Conservation (phyloP, 2,329 filamentous ascomycete genomes). For the Tolypocladium amazonense region DNA sequence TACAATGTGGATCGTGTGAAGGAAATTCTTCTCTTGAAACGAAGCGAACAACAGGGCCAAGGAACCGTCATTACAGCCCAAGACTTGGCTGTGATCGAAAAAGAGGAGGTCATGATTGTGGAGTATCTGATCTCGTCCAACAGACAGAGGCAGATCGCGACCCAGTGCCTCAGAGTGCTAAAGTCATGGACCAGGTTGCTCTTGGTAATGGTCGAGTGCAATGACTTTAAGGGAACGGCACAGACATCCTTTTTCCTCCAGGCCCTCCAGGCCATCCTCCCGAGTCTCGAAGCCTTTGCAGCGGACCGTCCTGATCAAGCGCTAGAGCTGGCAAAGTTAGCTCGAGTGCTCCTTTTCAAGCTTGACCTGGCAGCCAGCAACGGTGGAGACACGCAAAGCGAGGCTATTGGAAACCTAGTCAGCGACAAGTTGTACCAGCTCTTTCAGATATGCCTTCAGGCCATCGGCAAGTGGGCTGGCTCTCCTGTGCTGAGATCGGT, state of each 20-base stretch:
- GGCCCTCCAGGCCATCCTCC: constrained; percentile 75
- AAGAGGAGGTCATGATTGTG: constrained; percentile 49
- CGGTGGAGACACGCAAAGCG: constrained; percentile 30
- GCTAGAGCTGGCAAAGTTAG: constrained; percentile 66
- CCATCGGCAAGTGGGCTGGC: constrained; percentile 63
- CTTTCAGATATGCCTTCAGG: constrained; percentile 76
- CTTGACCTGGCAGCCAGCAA: constrained; percentile 44
- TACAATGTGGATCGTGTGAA: constrained; percentile 63
- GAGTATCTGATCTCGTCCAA: constrained; percentile 55
- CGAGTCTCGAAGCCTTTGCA: constrained; percentile 72
- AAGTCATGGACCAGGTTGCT: constrained; percentile 78
- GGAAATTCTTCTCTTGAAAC: constrained; percentile 62
- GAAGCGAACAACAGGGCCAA: constrained; percentile 46
- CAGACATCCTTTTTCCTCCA: constrained; percentile 75
- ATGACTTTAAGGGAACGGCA: constrained; percentile 63
- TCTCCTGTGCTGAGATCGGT: constrained; percentile 64
- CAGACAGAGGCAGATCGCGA: constrained; percentile 45
- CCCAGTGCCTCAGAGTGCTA: constrained; percentile 55
- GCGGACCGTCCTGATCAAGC: constrained; percentile 59
- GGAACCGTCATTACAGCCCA: constrained; percentile 38
- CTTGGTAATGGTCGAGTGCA: constrained; percentile 71
- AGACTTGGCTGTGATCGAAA: constrained; percentile 38
- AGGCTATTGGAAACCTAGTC: constrained; percentile 56
- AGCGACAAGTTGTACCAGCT: constrained; percentile 86
- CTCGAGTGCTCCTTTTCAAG: constrained; percentile 60